phyloP scores from a whole-genome alignment of 371 early-diverging fungal species.

The Pancytospora philotis region DNA sequence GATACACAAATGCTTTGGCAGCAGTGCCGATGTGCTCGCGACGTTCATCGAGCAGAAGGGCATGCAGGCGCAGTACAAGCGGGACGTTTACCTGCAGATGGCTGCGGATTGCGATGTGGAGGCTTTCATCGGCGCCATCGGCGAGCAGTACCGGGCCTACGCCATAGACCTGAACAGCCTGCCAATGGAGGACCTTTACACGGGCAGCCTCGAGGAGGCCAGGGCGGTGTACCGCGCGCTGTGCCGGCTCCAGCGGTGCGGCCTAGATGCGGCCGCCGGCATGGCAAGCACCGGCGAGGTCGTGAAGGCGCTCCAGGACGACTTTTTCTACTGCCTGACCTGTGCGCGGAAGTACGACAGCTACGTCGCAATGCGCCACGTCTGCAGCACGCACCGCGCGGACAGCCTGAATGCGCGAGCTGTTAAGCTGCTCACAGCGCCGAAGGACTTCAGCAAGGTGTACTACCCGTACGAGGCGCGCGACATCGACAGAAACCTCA shows the following conservation, averaged over 20 bases:
- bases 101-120: not conserved
- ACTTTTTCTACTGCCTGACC: not conserved
- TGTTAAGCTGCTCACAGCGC: not conserved
- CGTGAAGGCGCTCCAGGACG: not conserved
- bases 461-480: not conserved
- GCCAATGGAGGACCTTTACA: not conserved
- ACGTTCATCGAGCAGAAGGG: not conserved
- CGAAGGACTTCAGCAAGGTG: not conserved
- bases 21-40: not conserved
- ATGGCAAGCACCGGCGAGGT: not conserved
- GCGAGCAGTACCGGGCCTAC: too few relatives aligned
- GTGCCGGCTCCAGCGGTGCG: not conserved
- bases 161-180: not conserved
- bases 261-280: not conserved
- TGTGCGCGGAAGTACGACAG: not conserved
- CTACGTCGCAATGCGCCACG: not conserved
- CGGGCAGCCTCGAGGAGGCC: not conserved
- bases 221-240: not conserved
- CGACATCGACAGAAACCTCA: not conserved
- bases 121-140: too few relatives aligned
- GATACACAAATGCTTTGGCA: not conserved
- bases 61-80: not conserved
- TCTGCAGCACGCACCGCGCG: not conserved
- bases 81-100: not conserved
- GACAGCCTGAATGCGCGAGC: not conserved